Conservation (phyloP, 441 rosid genomes). For the Adansonia grandidieri region DNA sequence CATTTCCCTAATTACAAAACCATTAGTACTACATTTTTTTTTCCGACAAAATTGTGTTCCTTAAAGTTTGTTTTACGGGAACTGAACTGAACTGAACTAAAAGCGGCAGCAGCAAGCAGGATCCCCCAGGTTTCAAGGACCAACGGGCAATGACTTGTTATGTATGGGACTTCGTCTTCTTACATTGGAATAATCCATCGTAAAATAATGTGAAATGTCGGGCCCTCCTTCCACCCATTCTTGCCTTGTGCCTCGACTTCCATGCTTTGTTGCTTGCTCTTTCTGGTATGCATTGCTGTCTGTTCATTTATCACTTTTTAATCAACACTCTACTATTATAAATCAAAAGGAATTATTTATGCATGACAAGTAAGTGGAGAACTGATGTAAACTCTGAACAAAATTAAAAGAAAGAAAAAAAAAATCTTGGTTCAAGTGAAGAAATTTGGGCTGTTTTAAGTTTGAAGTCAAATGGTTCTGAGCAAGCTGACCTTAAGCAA, state of each 20-base stretch:
- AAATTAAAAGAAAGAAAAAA: not conserved
- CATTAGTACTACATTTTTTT: not conserved
- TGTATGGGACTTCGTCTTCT: constrained; percentile 66
- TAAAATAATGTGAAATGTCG: constrained; percentile 48
- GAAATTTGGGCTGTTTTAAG: not conserved
- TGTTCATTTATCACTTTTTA: not conserved
- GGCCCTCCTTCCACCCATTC: constrained; percentile 39
- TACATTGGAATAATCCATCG: constrained; percentile 65
- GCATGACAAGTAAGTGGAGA: not conserved
- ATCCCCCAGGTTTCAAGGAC: constrained; percentile 44
- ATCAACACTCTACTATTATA: not conserved
- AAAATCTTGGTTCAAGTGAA: not conserved
- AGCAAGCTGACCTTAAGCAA: not conserved
- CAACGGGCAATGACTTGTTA: constrained; percentile 57
- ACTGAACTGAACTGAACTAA: no score
- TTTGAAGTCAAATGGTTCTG: constrained; percentile 5
- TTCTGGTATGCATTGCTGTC: constrained; percentile 29
- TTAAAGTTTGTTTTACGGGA: not conserved
- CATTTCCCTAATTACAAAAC: constrained; percentile 3
- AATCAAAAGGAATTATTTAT: not conserved
- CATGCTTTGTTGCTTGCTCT: constrained; percentile 24
- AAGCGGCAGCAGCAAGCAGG: no score
- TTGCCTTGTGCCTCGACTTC: constrained; percentile 39
- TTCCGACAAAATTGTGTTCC: constrained; percentile 11
- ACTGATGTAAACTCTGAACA: not conserved